phyloP scores from a whole-genome alignment of 371 early-diverging fungal species.

The Encephalitozoon hellem region DNA sequence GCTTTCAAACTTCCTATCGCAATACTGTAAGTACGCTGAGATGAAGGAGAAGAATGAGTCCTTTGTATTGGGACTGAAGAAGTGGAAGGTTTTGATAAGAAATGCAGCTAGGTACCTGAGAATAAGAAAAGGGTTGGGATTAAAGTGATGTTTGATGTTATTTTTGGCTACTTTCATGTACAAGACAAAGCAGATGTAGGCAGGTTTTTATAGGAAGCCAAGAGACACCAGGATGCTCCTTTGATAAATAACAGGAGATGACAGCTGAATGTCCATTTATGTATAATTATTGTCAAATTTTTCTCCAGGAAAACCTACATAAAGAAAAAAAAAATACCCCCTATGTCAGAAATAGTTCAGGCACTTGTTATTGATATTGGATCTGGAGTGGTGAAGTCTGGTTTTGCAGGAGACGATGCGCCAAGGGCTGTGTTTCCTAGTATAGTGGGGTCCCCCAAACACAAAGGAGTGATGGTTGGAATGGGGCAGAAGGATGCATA shows the following conservation, averaged over 20 bases:
- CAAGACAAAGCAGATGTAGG: too few relatives aligned
- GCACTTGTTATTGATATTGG: constrained; percentile 86
- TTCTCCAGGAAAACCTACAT: neutral
- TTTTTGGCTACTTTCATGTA: neutral
- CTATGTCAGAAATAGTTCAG: constrained; percentile 49
- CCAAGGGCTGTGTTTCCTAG: constrained; percentile 94
- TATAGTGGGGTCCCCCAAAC: constrained; percentile 97
- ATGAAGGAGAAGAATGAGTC: neutral
- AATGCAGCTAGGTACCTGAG: neutral
- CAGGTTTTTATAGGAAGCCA: too few relatives aligned
- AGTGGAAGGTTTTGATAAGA: neutral
- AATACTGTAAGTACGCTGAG: constrained; percentile 10
- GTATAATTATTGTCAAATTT: neutral
- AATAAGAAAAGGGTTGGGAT: neutral
- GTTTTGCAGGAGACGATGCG: constrained; percentile 99
- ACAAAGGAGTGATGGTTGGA: constrained; percentile 97
- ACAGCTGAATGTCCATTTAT: neutral
- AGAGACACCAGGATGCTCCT: too few relatives aligned
- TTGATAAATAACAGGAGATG: neutral
- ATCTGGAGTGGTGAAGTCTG: constrained; percentile 99
- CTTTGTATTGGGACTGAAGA: neutral
- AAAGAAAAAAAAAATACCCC: constrained; percentile 29
- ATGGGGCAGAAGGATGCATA: constrained; percentile 99
- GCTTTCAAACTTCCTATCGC: constrained; percentile 17
- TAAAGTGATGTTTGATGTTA: neutral